Evolutionary conservation across 1,284 basidiomycete species (phyloP), one percentile per base, ranked within the genome.

Genomic region (Tilletia horrida): DNA sequence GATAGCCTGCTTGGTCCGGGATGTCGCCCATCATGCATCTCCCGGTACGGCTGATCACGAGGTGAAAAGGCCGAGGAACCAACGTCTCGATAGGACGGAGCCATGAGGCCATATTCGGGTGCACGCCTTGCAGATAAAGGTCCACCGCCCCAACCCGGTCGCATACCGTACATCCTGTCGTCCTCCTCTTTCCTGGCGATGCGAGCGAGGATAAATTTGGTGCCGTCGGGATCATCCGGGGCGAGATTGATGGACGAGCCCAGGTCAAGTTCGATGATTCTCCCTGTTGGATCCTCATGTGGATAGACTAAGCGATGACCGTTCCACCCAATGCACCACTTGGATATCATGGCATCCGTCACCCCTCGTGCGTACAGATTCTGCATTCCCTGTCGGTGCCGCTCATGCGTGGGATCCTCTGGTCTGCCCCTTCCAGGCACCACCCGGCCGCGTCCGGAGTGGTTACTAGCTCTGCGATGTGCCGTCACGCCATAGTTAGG

Each of bases 321-420:
- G 59, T 80, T 75, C 79, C 79, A 81, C 27, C 73, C 80, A 42
- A 81, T 63, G 65, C 73, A 74, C 70, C 74, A 80, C 25, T 68
- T 69, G 67, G 73, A 64, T 23, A 81, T 76, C 80, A 81, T 79
- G 29, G 74, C 68, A 55, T 81, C 79, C 21, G 73, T 78, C 45
- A 81, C 71, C 29, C 80, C 80, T 45, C 80, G 78, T 18, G 71
- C 67, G 57, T 75, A 75, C 43, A 81, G 67, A 63, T 79, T 78
- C 29, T 72, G 70, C 72, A 78, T 80, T 27, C 78, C 79, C 7
- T 69, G 70, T 8, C 71, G 73, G 42, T 81, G 69, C 18, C 77
- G 70, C 64, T 74, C 72, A 21, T 75, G 66, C 18, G 47, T 48
- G 18, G 50, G 27, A 6, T n/a, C 47, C 18, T 23, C 23, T 14